Base-by-base conservation (phyloP, 176 grass and related monocot species). In the Aegilops sharonensis region DNA sequence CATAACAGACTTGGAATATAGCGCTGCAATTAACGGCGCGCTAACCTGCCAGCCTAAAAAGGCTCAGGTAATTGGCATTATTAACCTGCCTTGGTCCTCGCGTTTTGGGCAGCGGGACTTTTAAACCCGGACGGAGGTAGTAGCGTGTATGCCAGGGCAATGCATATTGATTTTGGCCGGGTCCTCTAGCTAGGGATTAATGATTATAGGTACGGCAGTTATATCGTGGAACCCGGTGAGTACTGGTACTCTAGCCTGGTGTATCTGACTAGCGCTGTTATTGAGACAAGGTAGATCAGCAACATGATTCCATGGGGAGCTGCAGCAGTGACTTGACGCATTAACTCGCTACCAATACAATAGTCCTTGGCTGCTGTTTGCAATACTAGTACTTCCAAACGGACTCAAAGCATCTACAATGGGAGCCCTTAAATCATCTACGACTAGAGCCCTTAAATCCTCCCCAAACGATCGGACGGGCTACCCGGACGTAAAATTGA, bases 251-350 rank as follows among this genome's bases (percentile, higher is more conserved):
- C 50, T 60, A 78, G 56, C 7, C 20, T 62, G 32, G 54, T 3
- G 6, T 78, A 56, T 42, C 63, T 35, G 42, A 69, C 29, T 15
- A 3, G 10, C 31, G 43, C 79, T 54, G 4, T 56, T 71, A 71
- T 36, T 72, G n/a, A 39, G 80, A 24, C 29, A 34, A 37, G 29
- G 21, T 35, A 69, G 31, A 69, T 23, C 6, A 25, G 31, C 45
- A 8, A 34, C 65, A 32, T 45, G 78, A 27, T 30, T 78, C 37
- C 64, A 56, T 39, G 81, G 81, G 80, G 48, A 72, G 47, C 15
- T 72, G 67, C 12, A 72, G 32, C 65, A 57, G 47, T 54, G 67
- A 82, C 80, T 82, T 30, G 5, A 69, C 20, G 64, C 81, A 23
- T 71, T 59, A 72, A 83, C 81, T 83, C 21, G 66, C 31, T 59